Conservation (phyloP, 2,329 filamentous ascomycete genomes). For the Phialophora tarda region DNA sequence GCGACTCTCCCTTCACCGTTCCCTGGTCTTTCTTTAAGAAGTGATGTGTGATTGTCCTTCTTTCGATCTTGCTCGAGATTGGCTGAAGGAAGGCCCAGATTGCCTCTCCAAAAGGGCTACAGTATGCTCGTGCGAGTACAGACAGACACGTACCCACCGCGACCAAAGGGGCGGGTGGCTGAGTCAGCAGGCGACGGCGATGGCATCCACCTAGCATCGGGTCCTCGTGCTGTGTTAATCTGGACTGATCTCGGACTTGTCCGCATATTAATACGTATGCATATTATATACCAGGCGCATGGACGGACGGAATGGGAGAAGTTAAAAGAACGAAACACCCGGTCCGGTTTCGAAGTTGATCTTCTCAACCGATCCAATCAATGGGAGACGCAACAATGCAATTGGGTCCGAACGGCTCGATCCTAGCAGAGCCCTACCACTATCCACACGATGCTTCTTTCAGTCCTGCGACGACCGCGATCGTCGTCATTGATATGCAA, state of each 20-base stretch:
- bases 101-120: neutral
- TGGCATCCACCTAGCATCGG: too few relatives aligned
- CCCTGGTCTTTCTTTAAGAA: too few relatives aligned
- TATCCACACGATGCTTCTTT: conserved; percentile 54
- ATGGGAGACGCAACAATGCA: conserved; percentile 2
- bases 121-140: neutral
- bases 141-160: too few relatives aligned
- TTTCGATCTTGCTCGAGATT: too few relatives aligned
- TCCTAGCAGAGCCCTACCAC: conserved; percentile 26
- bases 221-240: neutral
- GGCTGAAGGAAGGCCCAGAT: neutral
- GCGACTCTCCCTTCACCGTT: too few relatives aligned
- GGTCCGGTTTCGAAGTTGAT: neutral
- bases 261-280: neutral
- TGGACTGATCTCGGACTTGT: neutral
- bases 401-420: neutral
- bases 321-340: neutral
- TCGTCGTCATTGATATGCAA: conserved; percentile 57
- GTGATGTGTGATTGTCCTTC: too few relatives aligned
- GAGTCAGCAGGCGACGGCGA: neutral
- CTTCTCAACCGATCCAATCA: neutral
- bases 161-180: too few relatives aligned
- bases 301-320: neutral
- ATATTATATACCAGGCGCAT: neutral
- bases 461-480: conserved; percentile 52